phyloP scores from a whole-genome alignment of 1,284 basidiomycete species.

The Microbotryum violaceum region DNA sequence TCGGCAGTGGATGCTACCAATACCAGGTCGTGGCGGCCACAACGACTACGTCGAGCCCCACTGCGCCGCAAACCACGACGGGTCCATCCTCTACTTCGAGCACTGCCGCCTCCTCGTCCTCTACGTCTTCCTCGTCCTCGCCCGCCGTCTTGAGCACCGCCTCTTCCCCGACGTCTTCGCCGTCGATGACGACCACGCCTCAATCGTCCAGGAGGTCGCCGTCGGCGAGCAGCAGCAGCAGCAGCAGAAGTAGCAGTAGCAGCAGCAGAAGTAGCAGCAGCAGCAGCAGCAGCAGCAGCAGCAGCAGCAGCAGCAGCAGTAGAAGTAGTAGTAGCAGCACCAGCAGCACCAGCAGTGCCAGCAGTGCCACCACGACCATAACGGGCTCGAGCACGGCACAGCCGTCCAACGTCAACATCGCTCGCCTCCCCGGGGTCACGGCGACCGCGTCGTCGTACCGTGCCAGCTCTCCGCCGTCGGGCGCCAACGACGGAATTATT shows the following conservation, averaged over 20 bases:
- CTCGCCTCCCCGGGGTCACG: constrained; percentile 9
- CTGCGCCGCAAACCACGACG: too few species aligned
- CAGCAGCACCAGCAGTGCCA: not conserved
- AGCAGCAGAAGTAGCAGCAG: too few species aligned
- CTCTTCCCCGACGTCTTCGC: not conserved
- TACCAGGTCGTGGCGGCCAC: too few species aligned
- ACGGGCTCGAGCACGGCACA: constrained; percentile 8
- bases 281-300: too few species aligned
- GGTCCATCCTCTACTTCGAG: too few species aligned
- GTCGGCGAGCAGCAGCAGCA: not conserved
- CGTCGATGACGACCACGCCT: not conserved
- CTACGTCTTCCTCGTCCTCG: not conserved
- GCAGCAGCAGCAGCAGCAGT: too few species aligned
- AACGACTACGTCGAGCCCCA: too few species aligned
- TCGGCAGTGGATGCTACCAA: too few species aligned
- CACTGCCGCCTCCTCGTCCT: too few species aligned
- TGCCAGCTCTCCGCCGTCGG: constrained; percentile 9
- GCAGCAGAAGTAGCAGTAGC: too few species aligned
- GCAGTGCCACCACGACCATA: not conserved
- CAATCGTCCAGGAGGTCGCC: constrained; percentile 1
- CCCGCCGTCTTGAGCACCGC: not conserved
- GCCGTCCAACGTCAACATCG: constrained; percentile 21
- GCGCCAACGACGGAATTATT: constrained; percentile 22
- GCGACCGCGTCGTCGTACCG: constrained; percentile 14
- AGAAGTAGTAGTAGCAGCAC: too few species aligned